Base-by-base conservation (phyloP, 176 grass and related monocot genomes). In the Otatea glauca region DNA sequence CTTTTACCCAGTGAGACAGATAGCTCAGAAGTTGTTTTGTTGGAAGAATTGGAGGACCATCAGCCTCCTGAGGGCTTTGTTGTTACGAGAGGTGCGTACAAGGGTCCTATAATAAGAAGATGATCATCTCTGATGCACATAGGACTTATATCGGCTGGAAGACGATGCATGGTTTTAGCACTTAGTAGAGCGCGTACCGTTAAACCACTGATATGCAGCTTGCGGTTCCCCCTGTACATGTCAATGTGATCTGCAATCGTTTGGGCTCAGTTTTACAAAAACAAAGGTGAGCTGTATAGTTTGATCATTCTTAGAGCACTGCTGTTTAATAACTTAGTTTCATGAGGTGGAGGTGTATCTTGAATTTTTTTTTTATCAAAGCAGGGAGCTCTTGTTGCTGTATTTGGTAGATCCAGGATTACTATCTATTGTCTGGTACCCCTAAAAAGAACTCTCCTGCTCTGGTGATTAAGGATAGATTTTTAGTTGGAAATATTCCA, bases 51-150 rank as follows among this genome's bases (percentile, higher is more conserved):
- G 42, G 32, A 70, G 79, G 79, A 77, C 65, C 79, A 91, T 86
- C 92, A 90, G 38, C 94, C 88, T 37, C 94, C 92, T 2, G 92
- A 97, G 20, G 92, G 83, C 65, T 97, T 97, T 90, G 75, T 87
- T 59, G 79, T 89, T 51, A 80, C 72, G 17, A 88, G 76, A 83
- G 94, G 89, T 58, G 78, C 56, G 34, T 97, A 97, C 47, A 94
- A 92, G 84, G 94, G 94, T n/a, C 94, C 89, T 62, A 67, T 78
- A 70, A 69, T 89, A 88, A 87, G 80, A 59, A 83, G 79, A 83
- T 88, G 39, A 77, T 53, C 68, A 61, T 53, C 17, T n/a, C 48
- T 37, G 16, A 43, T 60, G 74, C 35, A 42, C 53, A 59, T 4
- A 39, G 32, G 32, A 37, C 50, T 20, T 56, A 2, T 51, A 16